Evolutionary conservation across 192 early-diverging fungal species (phyloP).

Genomic region (Umbelopsis vinacea): DNA sequence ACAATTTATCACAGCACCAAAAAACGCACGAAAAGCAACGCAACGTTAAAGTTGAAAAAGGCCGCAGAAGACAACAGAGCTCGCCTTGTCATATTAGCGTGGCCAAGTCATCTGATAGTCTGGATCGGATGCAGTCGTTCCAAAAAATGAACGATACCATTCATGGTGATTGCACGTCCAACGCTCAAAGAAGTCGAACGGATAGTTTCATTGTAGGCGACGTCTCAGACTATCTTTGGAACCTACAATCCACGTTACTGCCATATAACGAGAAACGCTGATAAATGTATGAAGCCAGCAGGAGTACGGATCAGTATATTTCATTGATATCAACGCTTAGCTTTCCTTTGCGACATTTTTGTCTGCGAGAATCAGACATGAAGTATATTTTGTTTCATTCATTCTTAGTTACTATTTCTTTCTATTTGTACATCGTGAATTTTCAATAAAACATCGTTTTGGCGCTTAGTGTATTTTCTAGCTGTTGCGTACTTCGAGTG

Average conservation of each 20-base stretch:
- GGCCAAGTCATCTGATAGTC: background rate
- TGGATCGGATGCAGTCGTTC: background rate
- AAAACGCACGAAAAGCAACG: constrained; percentile 55
- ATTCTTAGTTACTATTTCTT: background rate
- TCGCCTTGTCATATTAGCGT: background rate
- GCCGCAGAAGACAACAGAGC: constrained; percentile 24
- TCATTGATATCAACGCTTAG: no score
- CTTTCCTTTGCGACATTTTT: no score
- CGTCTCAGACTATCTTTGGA: constrained; percentile 2
- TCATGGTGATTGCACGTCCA: background rate
- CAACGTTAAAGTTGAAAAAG: constrained; percentile 23
- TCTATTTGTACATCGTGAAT: background rate
- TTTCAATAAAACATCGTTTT: no score
- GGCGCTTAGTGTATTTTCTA: no score
- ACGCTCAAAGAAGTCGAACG: constrained; percentile 2
- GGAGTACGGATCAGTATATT: no score
- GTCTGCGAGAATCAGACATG: no score
- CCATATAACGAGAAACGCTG: background rate
- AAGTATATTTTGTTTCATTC: background rate
- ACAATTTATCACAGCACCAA: constrained; percentile 62
- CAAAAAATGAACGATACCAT: background rate
- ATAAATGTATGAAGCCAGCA: background rate
- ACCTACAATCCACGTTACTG: background rate
- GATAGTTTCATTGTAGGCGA: background rate
- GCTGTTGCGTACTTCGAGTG: no score